Conservation (phyloP, 2,329 filamentous ascomycete species). For the Neopestalotiopsis rosae region DNA sequence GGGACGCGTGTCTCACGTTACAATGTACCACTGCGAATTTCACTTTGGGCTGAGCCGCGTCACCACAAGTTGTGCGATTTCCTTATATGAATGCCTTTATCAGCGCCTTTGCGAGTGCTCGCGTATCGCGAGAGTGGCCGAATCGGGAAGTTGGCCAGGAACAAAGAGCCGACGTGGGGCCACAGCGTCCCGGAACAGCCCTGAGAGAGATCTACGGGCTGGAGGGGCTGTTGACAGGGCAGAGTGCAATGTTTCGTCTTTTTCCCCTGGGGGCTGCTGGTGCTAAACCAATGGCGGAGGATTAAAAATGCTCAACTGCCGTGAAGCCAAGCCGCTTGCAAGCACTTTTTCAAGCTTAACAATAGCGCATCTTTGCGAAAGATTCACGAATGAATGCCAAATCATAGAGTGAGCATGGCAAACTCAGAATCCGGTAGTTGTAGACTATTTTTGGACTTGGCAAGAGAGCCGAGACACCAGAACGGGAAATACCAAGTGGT, state of each 20-base stretch:
- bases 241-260: not conserved
- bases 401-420: not conserved
- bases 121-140: not conserved
- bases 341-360: not conserved
- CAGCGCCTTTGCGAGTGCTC: not conserved
- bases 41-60: not conserved
- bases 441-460: conserved; percentile 1
- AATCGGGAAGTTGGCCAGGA: conserved; percentile 2
- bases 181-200: not conserved
- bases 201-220: not conserved
- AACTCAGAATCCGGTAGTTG: not conserved
- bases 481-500: not conserved
- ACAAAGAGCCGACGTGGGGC: not conserved
- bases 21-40: not conserved
- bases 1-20: not conserved
- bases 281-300: not conserved
- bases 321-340: not conserved
- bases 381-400: not conserved
- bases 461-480: not conserved
- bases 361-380: not conserved
- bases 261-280: not conserved
- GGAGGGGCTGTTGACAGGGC: not conserved
- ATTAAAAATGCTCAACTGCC: not conserved
- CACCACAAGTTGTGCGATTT: not conserved
- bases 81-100: not conserved